Evolutionary conservation across 495 filamentous ascomycete genomes (phyloP), one percentile per base, ranked within the genome.

Genomic region (Parachaetomium inaequale): DNA sequence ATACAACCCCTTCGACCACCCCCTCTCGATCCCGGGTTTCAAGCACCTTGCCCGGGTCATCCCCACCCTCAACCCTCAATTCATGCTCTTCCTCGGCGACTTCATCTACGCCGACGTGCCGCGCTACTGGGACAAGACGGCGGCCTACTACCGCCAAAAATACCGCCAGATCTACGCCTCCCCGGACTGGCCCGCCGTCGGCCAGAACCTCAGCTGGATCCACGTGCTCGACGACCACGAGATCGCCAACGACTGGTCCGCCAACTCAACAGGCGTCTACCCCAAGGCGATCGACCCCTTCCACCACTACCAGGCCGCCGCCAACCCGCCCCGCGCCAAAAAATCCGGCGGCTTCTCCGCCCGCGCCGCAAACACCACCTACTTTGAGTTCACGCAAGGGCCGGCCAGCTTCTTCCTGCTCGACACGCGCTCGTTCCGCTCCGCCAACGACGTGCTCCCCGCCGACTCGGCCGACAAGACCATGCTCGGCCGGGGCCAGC

Each of bases 41-140:
- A 81, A 83, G 61, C 79, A 89, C 61, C 78, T 93, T 68, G 83
- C 85, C 21, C 82, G 84, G 51, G 72, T 84, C 36, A 72, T 94
- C 6, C 86, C 87, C 2, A 69, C 75, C 6, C 75, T 93, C 5
- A 77, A 84, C 26, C 82, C 91, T 0, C 85, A 87, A 59, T 98
- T 98, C 66, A 97, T 98, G 93, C 82, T 98, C 26, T 98, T 98
- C 79, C 85, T 98, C 0, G 94, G 93, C n/a, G 94, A 98, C 70
- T 98, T 97, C 72, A 96, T 98, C 71, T 98, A 98, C 71, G 87
- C 95, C 63, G 94, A 98, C 61, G 91, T 97, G 0, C 94, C 94
- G 0, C 79, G 83, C 31, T 85, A 87, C 38, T 88, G 91, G 65
- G 92, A 91, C 14, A 85, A 79, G 21, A 79, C 83, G 4, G 76